These are phyloP conservation scores for Papiliotrema laurentii DNA, from an alignment of 1,284 basidiomycete species.

Conservation along the genomic window DNA sequence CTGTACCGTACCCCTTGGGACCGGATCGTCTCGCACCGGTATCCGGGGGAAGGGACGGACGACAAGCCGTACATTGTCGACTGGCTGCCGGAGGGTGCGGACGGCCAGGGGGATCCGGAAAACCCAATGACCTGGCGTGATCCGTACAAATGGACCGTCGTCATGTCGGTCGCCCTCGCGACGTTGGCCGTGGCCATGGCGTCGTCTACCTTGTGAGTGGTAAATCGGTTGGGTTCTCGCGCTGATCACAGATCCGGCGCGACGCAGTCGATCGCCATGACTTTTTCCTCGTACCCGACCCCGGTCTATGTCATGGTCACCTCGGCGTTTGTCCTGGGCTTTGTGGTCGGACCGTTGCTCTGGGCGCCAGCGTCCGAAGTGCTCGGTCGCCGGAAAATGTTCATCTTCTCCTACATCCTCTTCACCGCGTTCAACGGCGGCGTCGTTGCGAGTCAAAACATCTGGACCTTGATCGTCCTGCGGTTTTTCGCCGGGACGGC, in stretches of 20 bases:
- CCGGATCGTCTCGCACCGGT: slow-evolving; percentile 39
- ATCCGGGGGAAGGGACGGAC: slow-evolving; percentile 45
- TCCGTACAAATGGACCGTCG: slow-evolving; percentile 34
- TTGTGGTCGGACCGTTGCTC: slow-evolving; percentile 38
- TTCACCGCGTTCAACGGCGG: slow-evolving; percentile 38
- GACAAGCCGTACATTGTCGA: slow-evolving; percentile 48
- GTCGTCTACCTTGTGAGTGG: slow-evolving; percentile 24
- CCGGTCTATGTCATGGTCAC: slow-evolving; percentile 21
- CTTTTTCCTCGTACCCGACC: slow-evolving; percentile 32
- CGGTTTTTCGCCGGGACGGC: slow-evolving; percentile 44
- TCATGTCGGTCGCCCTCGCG: slow-evolving; percentile 15
- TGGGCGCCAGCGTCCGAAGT: slow-evolving; percentile 54
- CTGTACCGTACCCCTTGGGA: slow-evolving; percentile 42
- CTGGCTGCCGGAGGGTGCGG: slow-evolving; percentile 32
- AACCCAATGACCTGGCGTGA: slow-evolving; percentile 36
- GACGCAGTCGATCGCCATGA: slow-evolving; percentile 34
- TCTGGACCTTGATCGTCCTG: slow-evolving; percentile 33
- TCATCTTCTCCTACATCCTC: slow-evolving; percentile 54
- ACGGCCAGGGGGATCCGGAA: too few species aligned
- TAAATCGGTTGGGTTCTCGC: slow-evolving; percentile 1
- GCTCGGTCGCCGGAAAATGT: slow-evolving; percentile 57
- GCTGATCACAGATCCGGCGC: slow-evolving; percentile 10
- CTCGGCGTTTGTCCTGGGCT: slow-evolving; percentile 38
- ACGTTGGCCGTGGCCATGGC: slow-evolving; percentile 38
- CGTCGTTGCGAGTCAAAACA: slow-evolving; percentile 26